These are phyloP conservation scores for Dipodascus geniculatus DNA, from an alignment of 805 yeast species.

Conservation along the genomic window DNA sequence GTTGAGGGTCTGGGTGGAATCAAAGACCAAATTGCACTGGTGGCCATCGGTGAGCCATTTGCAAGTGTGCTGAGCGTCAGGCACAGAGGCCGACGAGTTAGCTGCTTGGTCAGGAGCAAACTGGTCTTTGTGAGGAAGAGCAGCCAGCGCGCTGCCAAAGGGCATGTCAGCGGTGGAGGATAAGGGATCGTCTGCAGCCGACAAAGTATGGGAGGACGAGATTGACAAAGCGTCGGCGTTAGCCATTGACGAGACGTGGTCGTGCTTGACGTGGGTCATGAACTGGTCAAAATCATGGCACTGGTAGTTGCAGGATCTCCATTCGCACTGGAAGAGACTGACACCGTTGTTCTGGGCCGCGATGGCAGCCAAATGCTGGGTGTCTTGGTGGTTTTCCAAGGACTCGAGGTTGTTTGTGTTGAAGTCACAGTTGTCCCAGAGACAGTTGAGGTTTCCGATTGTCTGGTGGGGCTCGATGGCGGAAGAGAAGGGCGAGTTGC, in stretches of 20 bases:
- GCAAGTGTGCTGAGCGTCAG: conserved; percentile 22
- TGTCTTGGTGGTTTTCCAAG: conserved; percentile 36
- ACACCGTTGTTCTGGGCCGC: conserved; percentile 9
- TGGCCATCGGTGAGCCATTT: conserved; percentile 29
- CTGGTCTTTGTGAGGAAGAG: neutral
- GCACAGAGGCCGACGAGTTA: neutral
- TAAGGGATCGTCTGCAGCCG: conserved; percentile 3
- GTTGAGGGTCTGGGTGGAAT: conserved; percentile 49
- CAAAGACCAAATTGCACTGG: conserved; percentile 41
- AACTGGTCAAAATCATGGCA: conserved; percentile 42
- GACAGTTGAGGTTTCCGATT: conserved; percentile 30
- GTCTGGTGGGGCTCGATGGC: too few species aligned
- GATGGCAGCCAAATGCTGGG: conserved; percentile 15
- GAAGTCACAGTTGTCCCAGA: conserved; percentile 57
- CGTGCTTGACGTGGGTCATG: conserved; percentile 44
- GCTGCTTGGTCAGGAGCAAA: neutral
- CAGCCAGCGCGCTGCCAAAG: neutral
- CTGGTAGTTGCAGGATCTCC: conserved; percentile 59
- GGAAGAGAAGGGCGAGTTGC: neutral
- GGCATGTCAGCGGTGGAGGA: neutral
- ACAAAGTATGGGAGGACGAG: conserved; percentile 7
- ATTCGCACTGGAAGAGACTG: conserved; percentile 43
- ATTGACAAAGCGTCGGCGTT: conserved; percentile 10
- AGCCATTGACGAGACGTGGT: conserved; percentile 27
- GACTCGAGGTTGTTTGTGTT: conserved; percentile 29